Evolutionary conservation across 1,139 yeast species (phyloP).

Genomic region (Lodderomyces theae): DNA sequence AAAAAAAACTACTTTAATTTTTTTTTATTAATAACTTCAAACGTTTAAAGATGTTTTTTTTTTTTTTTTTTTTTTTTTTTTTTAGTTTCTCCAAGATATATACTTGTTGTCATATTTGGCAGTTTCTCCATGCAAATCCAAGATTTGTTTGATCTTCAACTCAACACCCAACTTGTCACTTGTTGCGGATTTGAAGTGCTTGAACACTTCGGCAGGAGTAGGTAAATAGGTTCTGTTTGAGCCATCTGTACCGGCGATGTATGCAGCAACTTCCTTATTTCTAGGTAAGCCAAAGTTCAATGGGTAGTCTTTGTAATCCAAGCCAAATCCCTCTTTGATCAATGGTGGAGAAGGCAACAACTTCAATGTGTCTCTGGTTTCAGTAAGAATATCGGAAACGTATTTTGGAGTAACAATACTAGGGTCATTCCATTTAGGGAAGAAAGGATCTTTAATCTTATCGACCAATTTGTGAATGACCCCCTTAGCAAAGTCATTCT

Average conservation of each 20-base stretch:
- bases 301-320: constrained; percentile 65
- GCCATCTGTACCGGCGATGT: constrained; percentile 64
- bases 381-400: constrained; percentile 20
- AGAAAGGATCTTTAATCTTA: constrained; percentile 53
- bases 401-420: constrained; percentile 21
- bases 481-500: constrained; percentile 69
- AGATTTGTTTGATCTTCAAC: constrained; percentile 51
- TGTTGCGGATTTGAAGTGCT: constrained; percentile 53
- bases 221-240: constrained; percentile 64
- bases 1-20: too few species aligned
- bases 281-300: constrained; percentile 78
- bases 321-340: constrained; percentile 45
- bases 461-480: constrained; percentile 68
- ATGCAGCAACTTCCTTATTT: constrained; percentile 54
- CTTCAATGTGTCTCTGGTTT: constrained; percentile 29
- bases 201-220: constrained; percentile 61
- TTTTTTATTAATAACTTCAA: too few species aligned
- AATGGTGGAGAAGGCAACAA: constrained; percentile 32
- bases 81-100: constrained; percentile 54
- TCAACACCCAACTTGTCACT: constrained; percentile 62
- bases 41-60: too few species aligned
- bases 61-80: too few species aligned
- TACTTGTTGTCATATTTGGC: constrained; percentile 55
- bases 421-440: constrained; percentile 49
- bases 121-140: constrained; percentile 61